Evolutionary conservation across 768 basidiomycete species (phyloP), one percentile per base, ranked within the genome.

Genomic region (Tylopilus felleus): DNA sequence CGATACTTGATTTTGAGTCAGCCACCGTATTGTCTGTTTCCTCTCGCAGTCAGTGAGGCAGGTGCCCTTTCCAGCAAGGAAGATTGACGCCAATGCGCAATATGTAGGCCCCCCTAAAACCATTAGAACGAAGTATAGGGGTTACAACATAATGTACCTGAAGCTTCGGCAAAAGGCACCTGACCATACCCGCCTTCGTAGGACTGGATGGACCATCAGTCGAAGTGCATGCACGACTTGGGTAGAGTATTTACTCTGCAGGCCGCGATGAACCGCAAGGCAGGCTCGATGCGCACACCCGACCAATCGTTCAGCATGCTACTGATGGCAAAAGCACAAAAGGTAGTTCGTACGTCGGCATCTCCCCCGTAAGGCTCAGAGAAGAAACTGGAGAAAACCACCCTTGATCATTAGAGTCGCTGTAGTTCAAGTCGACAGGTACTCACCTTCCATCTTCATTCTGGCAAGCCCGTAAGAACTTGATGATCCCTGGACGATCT

Each of bases 101-200:
- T 98, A 98, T 1, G 96, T 97, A 17, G 93, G 90, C 8, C 96
- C 96, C 19, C 95, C 94, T 93, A 21, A 19, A 19, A 5, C 23
- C 21, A 35, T 56, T 21, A 44, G 33, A 49, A 35, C 25, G 22
- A 42, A 13, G 51, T n/a, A 44, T 23, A 38, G 17, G 25, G 42
- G n/a, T 41, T 14, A 22, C n/a, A 50, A 44, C 31, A 35, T 14
- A 17, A 54, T 75, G 19, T 51, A 90, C 93, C 94, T 69, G 93
- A 85, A 4, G 94, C 87, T 72, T 99, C 96, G 40, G 85, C 81
- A 41, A 77, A 80, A 0, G 93, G 86, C 2, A 80, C 75, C 65
- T 94, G 90, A 0, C 91, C 93, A 61, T 90, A 99, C 1, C 92
- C 95, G 14, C 94, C 94, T 77, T 97, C 94, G 64, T 93, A 91